phyloP scores from a whole-genome alignment of 1,284 basidiomycete genomes.

The Phellinidium pouzarii region DNA sequence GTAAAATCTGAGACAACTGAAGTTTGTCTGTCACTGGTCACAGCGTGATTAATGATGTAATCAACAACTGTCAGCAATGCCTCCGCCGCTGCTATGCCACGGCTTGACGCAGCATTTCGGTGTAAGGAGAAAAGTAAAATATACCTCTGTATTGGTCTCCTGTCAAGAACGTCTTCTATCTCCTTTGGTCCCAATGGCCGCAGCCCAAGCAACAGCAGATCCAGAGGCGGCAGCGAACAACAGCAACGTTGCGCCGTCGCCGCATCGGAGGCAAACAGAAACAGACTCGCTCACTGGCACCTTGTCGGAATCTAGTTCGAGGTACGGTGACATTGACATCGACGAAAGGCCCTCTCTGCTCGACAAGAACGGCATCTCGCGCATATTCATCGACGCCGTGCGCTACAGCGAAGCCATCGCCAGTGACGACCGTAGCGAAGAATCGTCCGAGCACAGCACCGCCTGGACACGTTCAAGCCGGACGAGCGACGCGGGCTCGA shows the following conservation, averaged over 20 bases:
- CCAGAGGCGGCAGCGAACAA: too few relatives aligned
- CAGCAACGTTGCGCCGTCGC: not conserved
- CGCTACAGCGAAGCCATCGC: constrained; percentile 11
- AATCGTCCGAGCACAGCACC: not conserved
- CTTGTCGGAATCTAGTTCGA: not conserved
- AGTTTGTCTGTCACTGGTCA: too few relatives aligned
- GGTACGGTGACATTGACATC: constrained; percentile 1
- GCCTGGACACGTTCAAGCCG: not conserved
- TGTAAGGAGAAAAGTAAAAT: not conserved
- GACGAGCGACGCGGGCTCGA: not conserved
- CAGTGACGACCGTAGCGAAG: not conserved
- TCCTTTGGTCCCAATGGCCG: too few relatives aligned
- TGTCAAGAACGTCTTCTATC: too few relatives aligned
- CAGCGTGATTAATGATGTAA: not conserved
- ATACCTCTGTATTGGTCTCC: too few relatives aligned
- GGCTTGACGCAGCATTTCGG: not conserved
- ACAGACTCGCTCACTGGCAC: not conserved
- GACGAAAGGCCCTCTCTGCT: constrained; percentile 6
- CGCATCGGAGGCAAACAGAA: too few relatives aligned
- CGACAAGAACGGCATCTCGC: constrained; percentile 13
- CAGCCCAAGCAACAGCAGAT: too few relatives aligned
- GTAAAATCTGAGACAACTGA: too few relatives aligned
- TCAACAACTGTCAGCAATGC: not conserved
- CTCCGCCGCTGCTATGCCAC: not conserved
- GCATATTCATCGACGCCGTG: constrained; percentile 15